A percentile compares a stretch with the other conserved stretches of the same genome.
phyloP scores from a whole-genome alignment of 1,284 basidiomycete genomes.

The Ceratobasidium sp. region DNA sequence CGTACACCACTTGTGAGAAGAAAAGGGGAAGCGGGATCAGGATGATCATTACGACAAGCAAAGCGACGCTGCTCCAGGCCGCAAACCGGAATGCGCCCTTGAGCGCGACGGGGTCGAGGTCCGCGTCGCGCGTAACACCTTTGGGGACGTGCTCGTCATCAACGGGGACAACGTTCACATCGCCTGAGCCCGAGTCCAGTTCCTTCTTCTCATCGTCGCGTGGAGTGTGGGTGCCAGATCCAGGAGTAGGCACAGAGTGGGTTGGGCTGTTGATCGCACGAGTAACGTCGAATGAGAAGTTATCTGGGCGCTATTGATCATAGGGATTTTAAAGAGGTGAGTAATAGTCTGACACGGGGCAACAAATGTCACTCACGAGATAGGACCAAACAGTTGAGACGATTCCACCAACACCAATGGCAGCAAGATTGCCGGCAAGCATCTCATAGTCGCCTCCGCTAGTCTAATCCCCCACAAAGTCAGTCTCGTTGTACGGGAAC shows the following conservation, averaged over 20 bases:
- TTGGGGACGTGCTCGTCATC: slow-evolving; percentile 53
- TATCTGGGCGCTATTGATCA: slow-evolving; percentile 73
- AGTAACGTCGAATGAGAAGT: slow-evolving; percentile 82
- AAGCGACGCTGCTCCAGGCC: slow-evolving; percentile 73
- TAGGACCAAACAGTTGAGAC: slow-evolving; percentile 75
- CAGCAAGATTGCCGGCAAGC: slow-evolving; percentile 89
- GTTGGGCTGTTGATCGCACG: slow-evolving; percentile 75
- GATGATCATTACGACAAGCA: slow-evolving; percentile 75
- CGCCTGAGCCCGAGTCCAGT: slow-evolving; percentile 54
- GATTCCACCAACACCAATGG: slow-evolving; percentile 85
- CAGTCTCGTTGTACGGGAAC: background rate
- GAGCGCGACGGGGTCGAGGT: slow-evolving; percentile 73
- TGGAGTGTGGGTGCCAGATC: slow-evolving; percentile 26
- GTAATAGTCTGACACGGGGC: background rate
- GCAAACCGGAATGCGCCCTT: slow-evolving; percentile 84
- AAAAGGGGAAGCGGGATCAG: slow-evolving; percentile 87
- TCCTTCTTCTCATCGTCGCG: slow-evolving; percentile 61
- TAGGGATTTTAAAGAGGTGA: background rate
- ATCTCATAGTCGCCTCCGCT: slow-evolving; percentile 80
- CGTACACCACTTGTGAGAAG: slow-evolving; percentile 81
- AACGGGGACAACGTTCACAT: slow-evolving; percentile 40
- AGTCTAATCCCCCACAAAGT: slow-evolving; percentile 50
- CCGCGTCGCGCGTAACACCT: slow-evolving; percentile 64
- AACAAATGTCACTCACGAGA: slow-evolving; percentile 62
- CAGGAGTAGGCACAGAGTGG: slow-evolving; percentile 14